Evolutionary conservation across 2,329 filamentous ascomycete genomes (phyloP).

Genomic region (Blastomyces percursus): DNA sequence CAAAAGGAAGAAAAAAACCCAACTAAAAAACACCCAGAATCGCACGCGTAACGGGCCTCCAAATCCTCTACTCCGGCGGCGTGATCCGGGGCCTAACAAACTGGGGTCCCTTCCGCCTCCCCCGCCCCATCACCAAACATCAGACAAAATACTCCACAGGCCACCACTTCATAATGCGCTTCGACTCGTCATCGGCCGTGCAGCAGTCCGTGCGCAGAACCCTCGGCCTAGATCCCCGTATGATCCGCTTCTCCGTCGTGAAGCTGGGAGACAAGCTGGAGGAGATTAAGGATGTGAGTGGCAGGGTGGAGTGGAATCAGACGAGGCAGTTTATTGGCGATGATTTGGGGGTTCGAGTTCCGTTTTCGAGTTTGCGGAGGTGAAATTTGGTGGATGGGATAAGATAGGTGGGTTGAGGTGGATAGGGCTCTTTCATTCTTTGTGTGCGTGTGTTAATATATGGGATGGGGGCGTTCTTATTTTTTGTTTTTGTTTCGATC

Average conservation of each 20-base stretch:
- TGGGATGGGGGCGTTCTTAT: neutral
- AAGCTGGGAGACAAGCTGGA: conserved; percentile 64
- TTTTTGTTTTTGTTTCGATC: neutral
- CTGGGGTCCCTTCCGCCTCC: conserved; percentile 87
- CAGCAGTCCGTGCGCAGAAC: conserved; percentile 67
- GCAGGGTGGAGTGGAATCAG: conserved; percentile 44
- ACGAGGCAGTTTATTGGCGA: conserved; percentile 16
- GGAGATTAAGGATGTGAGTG: conserved; percentile 48
- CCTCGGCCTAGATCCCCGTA: conserved; percentile 73
- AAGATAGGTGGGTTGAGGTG: neutral
- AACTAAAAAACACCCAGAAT: conserved; percentile 48
- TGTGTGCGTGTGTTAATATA: neutral
- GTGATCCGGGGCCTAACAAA: conserved; percentile 88
- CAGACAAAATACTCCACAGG: conserved; percentile 74
- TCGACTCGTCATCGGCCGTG: conserved; percentile 64
- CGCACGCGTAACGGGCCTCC: conserved; percentile 69
- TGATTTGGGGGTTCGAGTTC: conserved; percentile 3
- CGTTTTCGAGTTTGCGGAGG: neutral
- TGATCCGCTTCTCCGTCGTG: conserved; percentile 78
- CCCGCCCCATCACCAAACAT: conserved; percentile 65
- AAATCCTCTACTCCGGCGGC: conserved; percentile 72
- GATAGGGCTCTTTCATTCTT: too few relatives aligned
- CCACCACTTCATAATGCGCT: conserved; percentile 97
- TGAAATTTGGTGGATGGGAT: neutral
- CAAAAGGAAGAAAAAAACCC: too few relatives aligned